These are phyloP conservation scores for Pythium vanterpoolii DNA, from an alignment of 352 stramenopile genomes.

Conservation along the genomic window DNA sequence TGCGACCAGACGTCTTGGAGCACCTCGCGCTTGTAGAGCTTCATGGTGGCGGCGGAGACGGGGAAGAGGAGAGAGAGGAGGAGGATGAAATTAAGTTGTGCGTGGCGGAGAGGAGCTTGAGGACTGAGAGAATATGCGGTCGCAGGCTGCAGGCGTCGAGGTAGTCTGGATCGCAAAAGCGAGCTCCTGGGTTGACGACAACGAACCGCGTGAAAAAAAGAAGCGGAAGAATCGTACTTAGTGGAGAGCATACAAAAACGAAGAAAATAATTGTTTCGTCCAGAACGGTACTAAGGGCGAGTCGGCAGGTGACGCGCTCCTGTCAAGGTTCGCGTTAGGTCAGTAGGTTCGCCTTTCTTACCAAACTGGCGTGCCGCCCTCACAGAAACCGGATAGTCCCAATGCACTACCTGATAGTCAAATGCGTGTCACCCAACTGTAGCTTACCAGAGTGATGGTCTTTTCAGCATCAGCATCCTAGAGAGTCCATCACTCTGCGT, in stretches of 20 bases:
- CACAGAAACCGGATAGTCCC: neutral
- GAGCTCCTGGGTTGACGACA: neutral
- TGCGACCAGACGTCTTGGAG: constrained; percentile 83
- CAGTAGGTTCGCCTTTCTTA: constrained; percentile 10
- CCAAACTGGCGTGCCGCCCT: neutral
- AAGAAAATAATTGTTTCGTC: constrained; percentile 10
- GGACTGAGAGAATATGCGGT: neutral
- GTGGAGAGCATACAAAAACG: constrained; percentile 7
- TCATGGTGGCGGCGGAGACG: constrained; percentile 31
- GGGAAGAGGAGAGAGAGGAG: neutral
- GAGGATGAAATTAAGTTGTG: neutral
- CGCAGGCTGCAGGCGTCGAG: neutral
- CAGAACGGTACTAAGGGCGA: neutral
- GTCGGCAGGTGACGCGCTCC: constrained; percentile 12
- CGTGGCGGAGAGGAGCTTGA: neutral
- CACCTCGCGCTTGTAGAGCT: constrained; percentile 73
- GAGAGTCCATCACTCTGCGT: constrained; percentile 4
- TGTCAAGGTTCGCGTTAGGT: constrained; percentile 10
- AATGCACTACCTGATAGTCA: neutral
- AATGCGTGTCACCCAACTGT: neutral
- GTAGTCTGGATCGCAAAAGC: neutral
- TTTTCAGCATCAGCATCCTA: neutral
- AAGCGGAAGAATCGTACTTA: constrained; percentile 15
- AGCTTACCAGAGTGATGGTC: neutral
- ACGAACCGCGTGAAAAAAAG: constrained; percentile 15